phyloP scores from a whole-genome alignment of 148 eudicot species.

The Rhododendron ovatum region DNA sequence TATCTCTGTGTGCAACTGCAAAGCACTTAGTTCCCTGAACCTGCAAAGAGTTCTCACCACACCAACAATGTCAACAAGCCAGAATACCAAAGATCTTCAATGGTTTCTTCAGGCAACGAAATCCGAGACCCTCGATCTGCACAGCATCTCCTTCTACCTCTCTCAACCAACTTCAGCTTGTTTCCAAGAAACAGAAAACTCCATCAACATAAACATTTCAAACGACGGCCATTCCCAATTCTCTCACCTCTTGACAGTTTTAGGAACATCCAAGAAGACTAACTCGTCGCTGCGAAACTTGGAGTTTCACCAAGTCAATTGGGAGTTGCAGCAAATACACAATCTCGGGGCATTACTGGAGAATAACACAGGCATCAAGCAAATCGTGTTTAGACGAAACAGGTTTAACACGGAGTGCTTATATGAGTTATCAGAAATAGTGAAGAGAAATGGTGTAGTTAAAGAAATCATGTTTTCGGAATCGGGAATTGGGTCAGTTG shows the following conservation, averaged over 20 bases:
- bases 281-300: conserved; percentile 38
- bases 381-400: conserved; percentile 48
- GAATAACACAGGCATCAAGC: conserved; percentile 40
- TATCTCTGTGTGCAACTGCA: neutral
- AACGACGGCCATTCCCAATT: conserved; percentile 35
- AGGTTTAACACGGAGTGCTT: conserved; percentile 49
- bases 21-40: neutral
- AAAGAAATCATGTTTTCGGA: conserved; percentile 65
- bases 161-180: conserved; percentile 55
- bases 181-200: conserved; percentile 51
- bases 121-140: conserved; percentile 40
- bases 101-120: conserved; percentile 48
- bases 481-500: conserved; percentile 58
- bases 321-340: conserved; percentile 53
- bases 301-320: conserved; percentile 69
- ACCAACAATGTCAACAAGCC: conserved; percentile 42
- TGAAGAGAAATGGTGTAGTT: conserved; percentile 48
- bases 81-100: conserved; percentile 54
- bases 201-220: conserved; percentile 48
- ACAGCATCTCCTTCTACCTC: conserved; percentile 62
- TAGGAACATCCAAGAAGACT: conserved; percentile 33
- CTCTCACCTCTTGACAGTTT: conserved; percentile 35
- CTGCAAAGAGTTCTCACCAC: neutral
- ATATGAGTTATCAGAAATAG: conserved; percentile 42
- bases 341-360: conserved; percentile 38